Evolutionary conservation across 345 rosid genomes (phyloP).

Genomic region (Barbarea vulgaris): DNA sequence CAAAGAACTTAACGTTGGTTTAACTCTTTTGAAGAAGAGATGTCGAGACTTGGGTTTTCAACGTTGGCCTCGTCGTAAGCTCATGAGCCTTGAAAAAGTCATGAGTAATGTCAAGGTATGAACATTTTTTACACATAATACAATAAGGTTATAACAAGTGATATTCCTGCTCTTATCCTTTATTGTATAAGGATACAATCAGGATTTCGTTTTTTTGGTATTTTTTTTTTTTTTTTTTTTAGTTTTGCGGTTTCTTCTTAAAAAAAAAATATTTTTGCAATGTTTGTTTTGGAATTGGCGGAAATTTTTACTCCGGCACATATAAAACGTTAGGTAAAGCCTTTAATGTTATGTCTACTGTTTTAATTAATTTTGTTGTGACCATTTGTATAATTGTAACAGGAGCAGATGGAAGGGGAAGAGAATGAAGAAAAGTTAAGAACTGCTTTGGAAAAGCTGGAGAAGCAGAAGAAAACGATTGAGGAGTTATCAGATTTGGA

Average conservation of each 20-base stretch:
- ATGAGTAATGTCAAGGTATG: conserved; percentile 52
- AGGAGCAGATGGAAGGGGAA: conserved; percentile 39
- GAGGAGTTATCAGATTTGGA: conserved; percentile 59
- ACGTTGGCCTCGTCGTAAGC: conserved; percentile 71
- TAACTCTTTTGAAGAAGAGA: conserved; percentile 60
- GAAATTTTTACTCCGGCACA: too few relatives aligned
- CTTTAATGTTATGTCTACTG: background rate
- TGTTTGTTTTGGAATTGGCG: background rate
- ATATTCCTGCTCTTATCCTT: background rate
- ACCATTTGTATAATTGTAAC: background rate
- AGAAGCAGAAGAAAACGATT: conserved; percentile 56
- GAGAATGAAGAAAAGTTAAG: conserved; percentile 32
- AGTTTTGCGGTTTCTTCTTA: background rate
- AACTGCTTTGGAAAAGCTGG: conserved; percentile 49
- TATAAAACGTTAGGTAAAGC: background rate
- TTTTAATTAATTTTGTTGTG: background rate
- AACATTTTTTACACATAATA: background rate
- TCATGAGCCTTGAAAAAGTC: conserved; percentile 55
- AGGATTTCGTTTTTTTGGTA: background rate
- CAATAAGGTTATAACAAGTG: background rate
- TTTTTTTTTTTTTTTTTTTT: background rate
- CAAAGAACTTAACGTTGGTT: conserved; percentile 57
- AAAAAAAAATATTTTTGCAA: background rate
- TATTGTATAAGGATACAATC: background rate
- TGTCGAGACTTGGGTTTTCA: conserved; percentile 61